Base-by-base conservation (phyloP, 2,329 filamentous ascomycete species). In the Aspergillus clavatus region DNA sequence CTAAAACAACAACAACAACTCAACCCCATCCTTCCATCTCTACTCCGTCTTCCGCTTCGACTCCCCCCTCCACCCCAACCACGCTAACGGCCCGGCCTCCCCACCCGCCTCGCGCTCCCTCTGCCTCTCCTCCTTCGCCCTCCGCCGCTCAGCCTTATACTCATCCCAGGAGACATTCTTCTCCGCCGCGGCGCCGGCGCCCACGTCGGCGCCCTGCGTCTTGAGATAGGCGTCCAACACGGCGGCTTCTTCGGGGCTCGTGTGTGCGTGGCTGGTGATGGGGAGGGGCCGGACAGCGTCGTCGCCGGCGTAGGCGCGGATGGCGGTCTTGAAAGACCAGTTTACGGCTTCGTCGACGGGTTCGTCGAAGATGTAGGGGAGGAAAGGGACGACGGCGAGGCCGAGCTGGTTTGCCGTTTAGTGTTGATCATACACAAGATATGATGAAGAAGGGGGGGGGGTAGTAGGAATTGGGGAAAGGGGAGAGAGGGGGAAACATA, bases 341-440 rank as follows among this genome's bases (percentile, higher is more conserved):
- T 97, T 90, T 0, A 95, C 88, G 0, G 87, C 89, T 51, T 89
- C 79, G 70, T 97, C 93, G 5, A 98, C 89, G 0, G 93, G 91
- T 66, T 95, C 79, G 61, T 98, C 90, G 57, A 96, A 96, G 44
- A 95, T 70, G 47, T 78, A 83, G 0, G 90, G 91, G 46, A 96
- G 68, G 66, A 90, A 86, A 0, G 90, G 91, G 7, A 96, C 89
- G 7, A 88, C 76, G 0, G 83, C 72, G 26, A 89, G 72, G 59
- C 81, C 81, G 43, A 84, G 73, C 78, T 28, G 36, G 11, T 42
- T 42, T 28, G 24, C 12, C 23, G 7, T 3, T 27, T 24, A 38
- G 6, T 10, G 16, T 23, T 37, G 16, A 12, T 6, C 14, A 7
- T 14, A 24, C 23, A 4, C 23, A 5, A 24, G 23, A 24, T n/a